These are phyloP conservation scores for Wickerhamiella domercqiae DNA, from an alignment of 805 yeast species.

Conservation along the genomic window DNA sequence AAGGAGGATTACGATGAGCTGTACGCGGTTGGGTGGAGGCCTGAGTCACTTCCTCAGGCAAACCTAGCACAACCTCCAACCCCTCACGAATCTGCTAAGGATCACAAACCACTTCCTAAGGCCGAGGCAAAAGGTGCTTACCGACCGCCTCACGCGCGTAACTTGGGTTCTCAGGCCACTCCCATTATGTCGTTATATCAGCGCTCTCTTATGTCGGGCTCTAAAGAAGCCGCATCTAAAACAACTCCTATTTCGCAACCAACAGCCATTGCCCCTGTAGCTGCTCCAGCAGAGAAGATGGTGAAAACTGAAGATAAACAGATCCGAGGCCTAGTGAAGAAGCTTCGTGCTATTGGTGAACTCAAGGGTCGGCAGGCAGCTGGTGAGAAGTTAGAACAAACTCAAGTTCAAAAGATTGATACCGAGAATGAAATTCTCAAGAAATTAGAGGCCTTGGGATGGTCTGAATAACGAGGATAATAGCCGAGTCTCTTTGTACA, in stretches of 20 bases:
- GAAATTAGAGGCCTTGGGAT: slow-evolving; percentile 66
- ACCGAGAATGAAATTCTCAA: slow-evolving; percentile 70
- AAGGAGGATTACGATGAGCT: slow-evolving; percentile 71
- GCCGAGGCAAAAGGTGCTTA: slow-evolving; percentile 75
- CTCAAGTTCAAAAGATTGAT: slow-evolving; percentile 77
- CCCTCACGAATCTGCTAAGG: slow-evolving; percentile 58
- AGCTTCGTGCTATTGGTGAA: slow-evolving; percentile 87
- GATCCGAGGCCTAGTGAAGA: slow-evolving; percentile 77
- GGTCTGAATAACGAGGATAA: slow-evolving; percentile 33
- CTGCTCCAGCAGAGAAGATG: slow-evolving; percentile 37
- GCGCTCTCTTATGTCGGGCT: slow-evolving; percentile 6
- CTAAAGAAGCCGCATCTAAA: not conserved
- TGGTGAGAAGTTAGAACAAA: slow-evolving; percentile 80
- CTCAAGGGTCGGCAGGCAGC: slow-evolving; percentile 70
- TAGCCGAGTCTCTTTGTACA: not conserved
- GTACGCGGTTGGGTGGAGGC: slow-evolving; percentile 72
- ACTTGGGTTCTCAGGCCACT: slow-evolving; percentile 19
- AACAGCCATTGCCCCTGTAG: not conserved
- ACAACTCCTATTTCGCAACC: slow-evolving; percentile 1
- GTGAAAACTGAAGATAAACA: slow-evolving; percentile 72
- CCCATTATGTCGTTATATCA: slow-evolving; percentile 21
- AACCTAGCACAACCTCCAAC: slow-evolving; percentile 33
- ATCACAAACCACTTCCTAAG: slow-evolving; percentile 19
- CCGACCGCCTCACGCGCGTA: slow-evolving; percentile 90
- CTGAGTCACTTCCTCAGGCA: slow-evolving; percentile 36